Evolutionary conservation across 768 basidiomycete species (phyloP).

Genomic region (Termitomyces sp.): DNA sequence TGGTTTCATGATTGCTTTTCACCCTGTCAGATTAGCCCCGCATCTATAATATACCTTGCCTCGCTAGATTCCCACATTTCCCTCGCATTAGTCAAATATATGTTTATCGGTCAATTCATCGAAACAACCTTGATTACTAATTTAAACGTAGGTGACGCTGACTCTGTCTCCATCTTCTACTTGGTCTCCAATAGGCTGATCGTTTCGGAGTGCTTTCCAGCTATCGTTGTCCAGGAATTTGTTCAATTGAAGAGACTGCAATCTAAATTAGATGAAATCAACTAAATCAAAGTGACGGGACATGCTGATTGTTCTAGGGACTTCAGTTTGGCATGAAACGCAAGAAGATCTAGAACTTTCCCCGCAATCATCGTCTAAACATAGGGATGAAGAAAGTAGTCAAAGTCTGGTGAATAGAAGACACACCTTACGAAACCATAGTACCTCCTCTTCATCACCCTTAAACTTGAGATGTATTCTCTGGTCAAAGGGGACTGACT

Average conservation of each 20-base stretch:
- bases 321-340: slow-evolving; percentile 28
- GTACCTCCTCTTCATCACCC: slow-evolving; percentile 24
- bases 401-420: background rate
- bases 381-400: background rate
- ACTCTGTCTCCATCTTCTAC: slow-evolving; percentile 48
- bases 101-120: background rate
- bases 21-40: slow-evolving; percentile 13
- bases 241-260: slow-evolving; percentile 39
- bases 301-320: slow-evolving; percentile 28
- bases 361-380: slow-evolving; percentile 53
- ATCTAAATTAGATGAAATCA: background rate
- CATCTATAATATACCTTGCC: slow-evolving; percentile 43
- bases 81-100: slow-evolving; percentile 19
- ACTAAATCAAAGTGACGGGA: background rate
- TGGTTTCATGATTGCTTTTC: slow-evolving; percentile 57
- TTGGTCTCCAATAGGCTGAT: slow-evolving; percentile 42
- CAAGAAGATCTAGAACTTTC: slow-evolving; percentile 55
- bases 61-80: slow-evolving; percentile 36
- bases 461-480: slow-evolving; percentile 53
- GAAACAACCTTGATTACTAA: background rate
- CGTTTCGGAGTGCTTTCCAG: slow-evolving; percentile 36
- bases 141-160: slow-evolving; percentile 6
- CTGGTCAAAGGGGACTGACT: slow-evolving; percentile 44
- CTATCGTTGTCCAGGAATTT: slow-evolving; percentile 21
- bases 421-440: slow-evolving; percentile 74